These are phyloP conservation scores for Hymenoscyphus scutula DNA, from an alignment of 2,329 filamentous ascomycete species.

Conservation along the genomic window DNA sequence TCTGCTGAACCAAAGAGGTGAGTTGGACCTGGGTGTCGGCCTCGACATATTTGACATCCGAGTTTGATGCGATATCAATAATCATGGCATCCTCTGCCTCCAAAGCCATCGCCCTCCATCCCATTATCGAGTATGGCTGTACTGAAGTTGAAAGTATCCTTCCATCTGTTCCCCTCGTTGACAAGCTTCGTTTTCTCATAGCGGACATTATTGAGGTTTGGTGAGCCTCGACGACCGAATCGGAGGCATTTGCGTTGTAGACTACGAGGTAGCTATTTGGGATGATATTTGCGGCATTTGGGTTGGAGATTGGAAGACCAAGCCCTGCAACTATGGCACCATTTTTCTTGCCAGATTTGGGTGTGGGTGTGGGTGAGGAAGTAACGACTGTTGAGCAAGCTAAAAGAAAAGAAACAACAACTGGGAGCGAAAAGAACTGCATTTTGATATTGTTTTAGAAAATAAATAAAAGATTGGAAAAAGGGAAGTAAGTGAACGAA, in stretches of 20 bases:
- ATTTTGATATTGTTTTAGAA: conserved; percentile 7
- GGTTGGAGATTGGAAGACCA: conserved; percentile 50
- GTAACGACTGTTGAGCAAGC: conserved; percentile 12
- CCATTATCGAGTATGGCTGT: conserved; percentile 46
- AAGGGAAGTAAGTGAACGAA: conserved; percentile 10
- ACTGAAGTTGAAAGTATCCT: conserved; percentile 48
- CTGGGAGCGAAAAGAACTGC: conserved; percentile 13
- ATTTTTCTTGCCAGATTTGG: conserved; percentile 2
- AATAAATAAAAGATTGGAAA: conserved; percentile 11
- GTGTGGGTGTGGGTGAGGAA: not conserved
- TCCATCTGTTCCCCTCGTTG: conserved; percentile 49
- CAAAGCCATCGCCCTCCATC: conserved; percentile 53
- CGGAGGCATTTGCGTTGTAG: conserved; percentile 54
- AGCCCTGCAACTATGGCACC: conserved; percentile 29
- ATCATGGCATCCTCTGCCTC: conserved; percentile 52
- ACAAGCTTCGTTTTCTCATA: conserved; percentile 56
- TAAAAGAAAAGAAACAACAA: conserved; percentile 16
- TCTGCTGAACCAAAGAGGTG: conserved; percentile 47
- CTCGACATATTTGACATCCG: conserved; percentile 52
- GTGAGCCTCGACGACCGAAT: conserved; percentile 49
- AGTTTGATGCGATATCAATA: conserved; percentile 44
- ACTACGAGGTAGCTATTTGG: conserved; percentile 61
- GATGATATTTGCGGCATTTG: conserved; percentile 47
- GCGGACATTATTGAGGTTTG: conserved; percentile 47
- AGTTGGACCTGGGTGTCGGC: conserved; percentile 50